Base-by-base conservation (phyloP, 352 stramenopile species). In the Globisporangium cederbergense region DNA sequence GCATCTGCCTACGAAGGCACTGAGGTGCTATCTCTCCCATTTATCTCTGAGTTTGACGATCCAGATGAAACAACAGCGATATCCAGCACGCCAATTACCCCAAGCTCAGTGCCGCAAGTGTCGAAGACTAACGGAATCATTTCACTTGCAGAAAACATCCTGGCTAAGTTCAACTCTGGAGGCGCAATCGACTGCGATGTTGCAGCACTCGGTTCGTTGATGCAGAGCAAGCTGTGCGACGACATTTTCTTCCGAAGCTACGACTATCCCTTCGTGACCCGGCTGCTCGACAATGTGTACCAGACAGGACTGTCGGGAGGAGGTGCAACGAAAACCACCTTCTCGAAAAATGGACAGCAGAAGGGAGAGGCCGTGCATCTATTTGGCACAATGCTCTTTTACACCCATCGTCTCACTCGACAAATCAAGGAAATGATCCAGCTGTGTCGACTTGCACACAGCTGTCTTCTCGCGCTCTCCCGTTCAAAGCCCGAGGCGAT, bases 371-470 rank as follows among this genome's bases (percentile, higher is more conserved):
- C 5, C n/a, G 34, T 25, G 25, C 28, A 3, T 3, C 10, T 18
- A 5, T 68, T 68, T 20, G 63, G 63, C 14, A 40, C 56, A 1
- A 25, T 32, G 47, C 42, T 68, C 4, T 58, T 60, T 43, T 68
- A 68, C 30, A 36, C 16, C 0, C 32, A 53, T 1, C 18, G 4
- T 1, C 47, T 68, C 6, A 10, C 56, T 0, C 46, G 50, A 7
- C 55, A 42, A 0, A 56, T 64, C 2, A 68, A 60, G 30, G 63
- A 64, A n/a, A 22, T 68, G 47, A 53, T 60, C 4, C 63, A 68
- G 51, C 47, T 68, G 25, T 68, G 63, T 25, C 58, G 55, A 36
- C 63, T 68, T n/a, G 63, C 63, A 1, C 56, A 68, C 42, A 50
- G 47, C 16, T 68, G 63, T 40, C 63, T 68, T 4, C 13, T 42